Evolutionary conservation across 1,284 basidiomycete genomes (phyloP).

Genomic region (Fomes fomentarius): DNA sequence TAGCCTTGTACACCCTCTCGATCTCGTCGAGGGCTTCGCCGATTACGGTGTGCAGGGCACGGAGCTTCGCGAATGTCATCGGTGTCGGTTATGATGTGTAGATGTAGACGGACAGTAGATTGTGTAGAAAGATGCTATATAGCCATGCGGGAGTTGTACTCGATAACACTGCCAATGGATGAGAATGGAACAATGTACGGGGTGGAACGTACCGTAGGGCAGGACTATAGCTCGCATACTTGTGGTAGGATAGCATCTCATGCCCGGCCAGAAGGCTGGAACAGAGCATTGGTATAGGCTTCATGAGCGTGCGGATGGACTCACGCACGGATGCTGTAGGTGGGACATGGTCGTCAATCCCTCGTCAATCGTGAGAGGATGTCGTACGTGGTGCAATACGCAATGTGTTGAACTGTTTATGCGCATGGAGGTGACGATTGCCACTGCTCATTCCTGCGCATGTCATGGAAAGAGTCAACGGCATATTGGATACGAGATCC

Average conservation of each 20-base stretch:
- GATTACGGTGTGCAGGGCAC: slow-evolving; percentile 10
- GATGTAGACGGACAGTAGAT: neutral
- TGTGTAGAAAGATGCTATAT: neutral
- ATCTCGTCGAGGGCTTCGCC: slow-evolving; percentile 10
- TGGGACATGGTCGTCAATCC: neutral
- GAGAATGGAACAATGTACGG: neutral
- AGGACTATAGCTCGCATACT: neutral
- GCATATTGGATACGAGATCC: too few relatives aligned
- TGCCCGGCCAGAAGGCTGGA: neutral
- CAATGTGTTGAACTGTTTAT: neutral
- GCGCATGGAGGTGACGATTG: neutral
- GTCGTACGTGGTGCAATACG: neutral
- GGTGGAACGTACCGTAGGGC: neutral
- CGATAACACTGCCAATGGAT: neutral
- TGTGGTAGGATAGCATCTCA: neutral
- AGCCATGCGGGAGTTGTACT: neutral
- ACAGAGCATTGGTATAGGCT: neutral
- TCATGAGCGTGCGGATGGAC: neutral
- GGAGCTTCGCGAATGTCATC: slow-evolving; percentile 6
- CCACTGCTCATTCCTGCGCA: too few relatives aligned
- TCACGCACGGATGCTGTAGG: neutral
- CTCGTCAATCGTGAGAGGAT: neutral
- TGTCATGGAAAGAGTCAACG: too few relatives aligned
- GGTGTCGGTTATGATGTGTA: neutral
- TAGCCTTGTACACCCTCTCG: slow-evolving; percentile 4